These are phyloP conservation scores for Erythrophleum fordii DNA, from an alignment of 306 rosid species.

Conservation along the genomic window DNA sequence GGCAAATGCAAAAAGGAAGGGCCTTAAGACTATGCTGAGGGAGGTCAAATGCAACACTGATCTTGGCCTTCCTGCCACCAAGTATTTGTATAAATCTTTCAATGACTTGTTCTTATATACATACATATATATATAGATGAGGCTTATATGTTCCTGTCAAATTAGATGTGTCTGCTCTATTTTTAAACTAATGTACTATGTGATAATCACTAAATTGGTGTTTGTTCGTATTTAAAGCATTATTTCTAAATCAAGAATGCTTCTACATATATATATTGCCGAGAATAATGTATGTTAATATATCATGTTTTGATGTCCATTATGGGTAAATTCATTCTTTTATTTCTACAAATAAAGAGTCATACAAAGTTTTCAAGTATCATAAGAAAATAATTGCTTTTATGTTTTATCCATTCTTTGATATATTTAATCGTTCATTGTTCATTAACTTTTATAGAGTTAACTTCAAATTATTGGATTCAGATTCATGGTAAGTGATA, in stretches of 20 bases:
- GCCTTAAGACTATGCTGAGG: conserved; percentile 61
- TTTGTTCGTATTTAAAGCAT: neutral
- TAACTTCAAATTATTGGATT: neutral
- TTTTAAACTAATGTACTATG: no score
- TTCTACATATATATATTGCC: no score
- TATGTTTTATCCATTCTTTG: no score
- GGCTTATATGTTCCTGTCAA: no score
- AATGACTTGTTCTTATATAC: no score
- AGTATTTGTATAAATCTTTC: conserved; percentile 58
- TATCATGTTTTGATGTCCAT: neutral
- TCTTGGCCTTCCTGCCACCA: conserved; percentile 28
- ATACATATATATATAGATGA: no score
- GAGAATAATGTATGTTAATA: neutral
- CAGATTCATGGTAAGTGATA: neutral
- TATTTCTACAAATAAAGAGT: neutral
- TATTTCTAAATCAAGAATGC: no score
- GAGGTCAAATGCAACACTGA: conserved; percentile 42
- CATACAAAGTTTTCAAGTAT: no score
- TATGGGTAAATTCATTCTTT: neutral
- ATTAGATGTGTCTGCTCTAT: no score
- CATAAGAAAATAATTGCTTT: neutral
- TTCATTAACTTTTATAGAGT: no score
- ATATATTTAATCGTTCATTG: no score
- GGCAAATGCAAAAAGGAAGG: conserved; percentile 74
- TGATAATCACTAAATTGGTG: no score